A percentile compares a stretch with the other conserved stretches of the same genome.
phyloP scores from a whole-genome alignment of 768 basidiomycete genomes.

The Roridomyces roridus region DNA sequence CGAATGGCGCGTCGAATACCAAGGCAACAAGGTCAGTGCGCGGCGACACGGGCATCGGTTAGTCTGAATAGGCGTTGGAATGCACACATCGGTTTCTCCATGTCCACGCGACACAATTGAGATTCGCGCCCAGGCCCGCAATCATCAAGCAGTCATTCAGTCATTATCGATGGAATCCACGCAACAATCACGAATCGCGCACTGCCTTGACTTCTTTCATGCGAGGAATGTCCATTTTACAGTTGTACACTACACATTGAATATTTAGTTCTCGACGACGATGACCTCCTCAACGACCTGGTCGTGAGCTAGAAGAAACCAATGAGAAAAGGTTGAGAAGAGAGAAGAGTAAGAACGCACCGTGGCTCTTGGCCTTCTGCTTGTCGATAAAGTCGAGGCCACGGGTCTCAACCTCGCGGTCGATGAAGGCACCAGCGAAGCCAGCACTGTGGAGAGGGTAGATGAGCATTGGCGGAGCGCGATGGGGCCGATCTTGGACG shows the following conservation, averaged over 20 bases:
- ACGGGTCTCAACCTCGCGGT: slow-evolving; percentile 54
- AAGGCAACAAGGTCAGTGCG: too few species aligned
- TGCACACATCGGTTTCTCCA: too few species aligned
- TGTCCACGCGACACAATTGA: too few species aligned
- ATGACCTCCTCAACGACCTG: slow-evolving; percentile 8
- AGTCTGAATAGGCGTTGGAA: too few species aligned
- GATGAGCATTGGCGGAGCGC: neutral
- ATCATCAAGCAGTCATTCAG: too few species aligned
- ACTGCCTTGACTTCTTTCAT: too few species aligned
- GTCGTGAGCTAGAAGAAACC: slow-evolving; percentile 18
- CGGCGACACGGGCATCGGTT: too few species aligned
- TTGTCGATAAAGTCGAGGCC: slow-evolving; percentile 56
- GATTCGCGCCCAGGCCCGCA: neutral
- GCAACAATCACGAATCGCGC: too few species aligned
- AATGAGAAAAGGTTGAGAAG: neutral
- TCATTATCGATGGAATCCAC: too few species aligned
- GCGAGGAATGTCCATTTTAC: too few species aligned
- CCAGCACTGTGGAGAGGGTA: too few species aligned
- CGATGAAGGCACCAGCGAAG: slow-evolving; percentile 40
- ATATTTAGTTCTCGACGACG: slow-evolving; percentile 5
- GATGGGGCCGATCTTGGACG: neutral
- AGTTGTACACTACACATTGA: neutral
- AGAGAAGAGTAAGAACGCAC: slow-evolving; percentile 23
- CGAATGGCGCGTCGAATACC: too few species aligned
- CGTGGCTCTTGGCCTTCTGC: slow-evolving; percentile 47